phyloP scores from a whole-genome alignment of 2,329 filamentous ascomycete species.

The Alternaria gaisen region DNA sequence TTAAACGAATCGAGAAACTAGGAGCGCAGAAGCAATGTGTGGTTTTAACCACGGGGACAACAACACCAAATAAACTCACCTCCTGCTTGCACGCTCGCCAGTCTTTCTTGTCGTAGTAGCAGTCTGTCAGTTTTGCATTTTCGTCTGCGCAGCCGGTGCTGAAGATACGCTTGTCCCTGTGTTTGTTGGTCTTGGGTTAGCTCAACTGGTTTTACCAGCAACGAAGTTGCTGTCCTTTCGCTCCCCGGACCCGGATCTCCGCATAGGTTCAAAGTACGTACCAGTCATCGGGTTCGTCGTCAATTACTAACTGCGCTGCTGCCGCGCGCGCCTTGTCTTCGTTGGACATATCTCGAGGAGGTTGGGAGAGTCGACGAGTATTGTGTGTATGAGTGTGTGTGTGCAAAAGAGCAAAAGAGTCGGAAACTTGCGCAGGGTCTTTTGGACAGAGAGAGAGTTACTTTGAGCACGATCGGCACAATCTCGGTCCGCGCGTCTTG shows the following conservation, averaged over 20 bases:
- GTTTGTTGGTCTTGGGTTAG: not conserved
- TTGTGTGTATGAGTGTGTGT: not conserved
- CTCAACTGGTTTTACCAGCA: not conserved
- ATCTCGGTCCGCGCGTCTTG: slow-evolving; percentile 29
- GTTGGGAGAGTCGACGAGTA: not conserved
- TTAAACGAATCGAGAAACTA: no score
- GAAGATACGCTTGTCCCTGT: slow-evolving; percentile 96
- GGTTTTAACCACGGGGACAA: not conserved
- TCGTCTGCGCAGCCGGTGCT: slow-evolving; percentile 97
- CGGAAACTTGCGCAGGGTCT: not conserved
- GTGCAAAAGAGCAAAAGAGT: not conserved
- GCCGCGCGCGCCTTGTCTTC: slow-evolving; percentile 56
- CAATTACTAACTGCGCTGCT: slow-evolving; percentile 61
- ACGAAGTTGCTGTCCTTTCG: not conserved
- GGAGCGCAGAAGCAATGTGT: slow-evolving; percentile 5
- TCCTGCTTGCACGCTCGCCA: slow-evolving; percentile 90
- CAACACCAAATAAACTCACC: slow-evolving; percentile 62
- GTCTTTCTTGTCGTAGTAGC: slow-evolving; percentile 95
- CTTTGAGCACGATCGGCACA: slow-evolving; percentile 40
- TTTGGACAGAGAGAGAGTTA: not conserved
- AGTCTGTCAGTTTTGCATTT: slow-evolving; percentile 90
- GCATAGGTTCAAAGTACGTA: slow-evolving; percentile 57
- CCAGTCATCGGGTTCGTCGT: slow-evolving; percentile 97
- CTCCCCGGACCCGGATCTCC: slow-evolving; percentile 1
- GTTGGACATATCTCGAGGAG: slow-evolving; percentile 46